Evolutionary conservation across 441 rosid genomes (phyloP), one percentile per base, ranked within the genome.

Genomic region (Pelargonium myrrhifolium): DNA sequence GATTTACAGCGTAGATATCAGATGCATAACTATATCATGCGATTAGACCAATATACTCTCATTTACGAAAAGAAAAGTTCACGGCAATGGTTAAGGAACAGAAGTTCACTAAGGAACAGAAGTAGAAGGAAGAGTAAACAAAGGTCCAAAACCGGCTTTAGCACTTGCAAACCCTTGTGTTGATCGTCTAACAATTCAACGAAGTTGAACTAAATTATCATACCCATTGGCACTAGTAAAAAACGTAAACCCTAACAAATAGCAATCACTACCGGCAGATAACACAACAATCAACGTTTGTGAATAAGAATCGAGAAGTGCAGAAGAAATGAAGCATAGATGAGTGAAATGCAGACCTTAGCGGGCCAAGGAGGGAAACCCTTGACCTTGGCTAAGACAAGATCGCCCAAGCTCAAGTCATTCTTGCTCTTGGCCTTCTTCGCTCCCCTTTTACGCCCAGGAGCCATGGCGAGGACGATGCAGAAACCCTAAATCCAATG

Each of bases 311-410:
- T 56, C n/a, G 40, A 37, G 40, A 37, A 37, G 10, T 37, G 40
- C 40, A 37, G 40, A 37, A 37, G 40, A 37, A 37, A 37, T 37
- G 40, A 37, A 37, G 40, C 40, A 37, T 37, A 37, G 40, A 37
- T 37, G 40, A 37, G 40, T 37, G 40, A 37, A 37, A 37, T 37
- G 40, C 60, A 28, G 49, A 94, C 99, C 96, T 88, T 87, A 64
- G 99, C 99, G 80, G 98, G 99, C 99, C 99, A 94, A 80, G 85
- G 80, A 72, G 97, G 99, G 78, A 85, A 88, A 17, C 99, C 99
- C 86, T 95, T 90, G 80, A 95, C 98, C 82, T 89, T 95, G 72
- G 99, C 97, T 42, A 92, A 95, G 65, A 95, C 97, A 62, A 90
- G 97, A 95, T 92, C 98, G 75, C 97, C 98, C 75, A 90, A 70